Percentiles rank a stretch among this genome's conserved stretches.
Conservation (phyloP, 1,284 basidiomycete genomes). For the Puccinia triticina region DNA sequence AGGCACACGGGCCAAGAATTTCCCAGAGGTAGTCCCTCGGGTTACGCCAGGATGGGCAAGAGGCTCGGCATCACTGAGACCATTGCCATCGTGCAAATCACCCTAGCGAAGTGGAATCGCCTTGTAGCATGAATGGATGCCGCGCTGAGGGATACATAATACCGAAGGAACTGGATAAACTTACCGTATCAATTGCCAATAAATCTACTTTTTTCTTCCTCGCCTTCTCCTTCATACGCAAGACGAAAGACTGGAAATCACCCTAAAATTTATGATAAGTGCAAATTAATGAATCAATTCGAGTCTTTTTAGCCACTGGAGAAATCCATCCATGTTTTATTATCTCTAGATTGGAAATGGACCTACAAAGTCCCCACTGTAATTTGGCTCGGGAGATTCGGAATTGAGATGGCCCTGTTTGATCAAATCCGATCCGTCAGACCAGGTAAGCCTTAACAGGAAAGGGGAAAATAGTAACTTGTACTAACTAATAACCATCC, state of each 20-base stretch:
- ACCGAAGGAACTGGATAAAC: neutral
- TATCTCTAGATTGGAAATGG: neutral
- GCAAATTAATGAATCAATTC: neutral
- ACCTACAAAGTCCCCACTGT: constrained; percentile 52
- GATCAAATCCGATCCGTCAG: neutral
- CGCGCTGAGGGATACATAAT: too few relatives aligned
- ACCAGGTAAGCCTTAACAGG: neutral
- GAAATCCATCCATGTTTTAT: too few relatives aligned
- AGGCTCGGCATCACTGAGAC: constrained; percentile 57
- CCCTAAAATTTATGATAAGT: constrained; percentile 53
- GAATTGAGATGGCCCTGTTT: constrained; percentile 57
- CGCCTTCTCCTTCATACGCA: constrained; percentile 57
- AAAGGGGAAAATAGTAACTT: neutral
- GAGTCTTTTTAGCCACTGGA: neutral
- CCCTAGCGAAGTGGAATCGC: constrained; percentile 52
- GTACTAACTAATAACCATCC: constrained; percentile 29
- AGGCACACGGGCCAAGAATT: constrained; percentile 73
- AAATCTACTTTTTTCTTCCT: constrained; percentile 57
- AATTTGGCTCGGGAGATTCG: constrained; percentile 59
- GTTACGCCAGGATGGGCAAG: constrained; percentile 25
- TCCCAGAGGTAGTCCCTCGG: constrained; percentile 61
- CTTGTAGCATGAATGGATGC: neutral
- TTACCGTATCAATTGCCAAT: constrained; percentile 58
- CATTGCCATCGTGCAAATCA: constrained; percentile 58
- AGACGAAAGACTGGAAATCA: constrained; percentile 60